A percentile compares a stretch with the other conserved stretches of the same genome.
phyloP scores from a whole-genome alignment of 2,329 filamentous ascomycete species.

The Talaromyces sp. region DNA sequence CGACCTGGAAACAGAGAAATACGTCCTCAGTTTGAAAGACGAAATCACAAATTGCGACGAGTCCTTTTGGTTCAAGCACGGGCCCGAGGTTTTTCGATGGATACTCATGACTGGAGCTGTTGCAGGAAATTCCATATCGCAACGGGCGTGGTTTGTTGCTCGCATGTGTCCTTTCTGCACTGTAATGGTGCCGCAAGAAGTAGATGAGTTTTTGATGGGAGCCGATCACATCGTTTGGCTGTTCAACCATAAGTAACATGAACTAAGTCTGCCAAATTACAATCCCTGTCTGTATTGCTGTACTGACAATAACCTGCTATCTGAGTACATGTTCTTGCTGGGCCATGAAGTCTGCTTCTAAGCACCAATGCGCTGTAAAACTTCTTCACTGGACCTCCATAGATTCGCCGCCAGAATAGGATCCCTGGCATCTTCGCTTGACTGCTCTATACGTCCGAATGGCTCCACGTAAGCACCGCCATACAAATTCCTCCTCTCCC shows the following conservation, averaged over 20 bases:
- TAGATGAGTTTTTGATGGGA: conserved; percentile 11
- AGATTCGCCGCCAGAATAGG: conserved; percentile 11
- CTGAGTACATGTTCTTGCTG: neutral
- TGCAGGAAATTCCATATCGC: conserved; percentile 3
- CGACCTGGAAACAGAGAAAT: neutral
- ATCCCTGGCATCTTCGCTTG: conserved; percentile 12
- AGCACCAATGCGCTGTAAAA: conserved; percentile 7
- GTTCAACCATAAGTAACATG: conserved; percentile 6
- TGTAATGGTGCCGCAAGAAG: conserved; percentile 12
- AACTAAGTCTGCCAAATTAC: neutral
- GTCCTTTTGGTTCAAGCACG: neutral
- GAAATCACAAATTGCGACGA: neutral
- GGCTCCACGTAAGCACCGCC: conserved; percentile 14
- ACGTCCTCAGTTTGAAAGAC: neutral
- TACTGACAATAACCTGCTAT: neutral
- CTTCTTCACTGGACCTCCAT: conserved; percentile 10
- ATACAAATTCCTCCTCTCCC: conserved; percentile 11
- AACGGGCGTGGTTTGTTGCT: conserved; percentile 13
- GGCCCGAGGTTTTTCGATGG: neutral
- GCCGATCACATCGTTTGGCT: conserved; percentile 11
- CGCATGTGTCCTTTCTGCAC: conserved; percentile 12
- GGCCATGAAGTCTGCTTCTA: neutral
- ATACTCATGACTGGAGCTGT: neutral
- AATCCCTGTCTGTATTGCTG: neutral
- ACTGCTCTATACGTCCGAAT: conserved; percentile 6